Evolutionary conservation across 2,329 filamentous ascomycete genomes (phyloP).

Genomic region (Penicillium sp.): DNA sequence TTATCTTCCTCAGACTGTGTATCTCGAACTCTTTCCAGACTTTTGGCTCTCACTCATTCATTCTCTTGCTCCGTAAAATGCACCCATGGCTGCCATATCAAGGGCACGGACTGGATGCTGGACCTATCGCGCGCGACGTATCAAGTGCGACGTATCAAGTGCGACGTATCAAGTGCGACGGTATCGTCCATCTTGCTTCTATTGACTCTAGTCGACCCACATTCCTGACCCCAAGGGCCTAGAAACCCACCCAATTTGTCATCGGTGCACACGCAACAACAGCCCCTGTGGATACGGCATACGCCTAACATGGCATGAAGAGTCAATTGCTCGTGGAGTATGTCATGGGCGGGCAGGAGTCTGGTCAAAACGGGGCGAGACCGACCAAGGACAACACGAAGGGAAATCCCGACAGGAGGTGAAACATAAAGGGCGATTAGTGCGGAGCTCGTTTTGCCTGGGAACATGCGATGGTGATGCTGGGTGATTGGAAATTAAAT

Average conservation of each 20-base stretch:
- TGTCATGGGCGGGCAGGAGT: constrained; percentile 36
- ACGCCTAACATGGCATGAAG: constrained; percentile 35
- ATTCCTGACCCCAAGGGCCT: not conserved
- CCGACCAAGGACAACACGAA: constrained; percentile 7
- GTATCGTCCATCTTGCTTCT: constrained; percentile 15
- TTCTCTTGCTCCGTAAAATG: not conserved
- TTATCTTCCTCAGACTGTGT: constrained; percentile 10
- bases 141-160: constrained; percentile 35
- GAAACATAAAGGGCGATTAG: not conserved
- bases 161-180: constrained; percentile 34
- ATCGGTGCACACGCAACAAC: constrained; percentile 27
- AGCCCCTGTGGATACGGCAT: constrained; percentile 30
- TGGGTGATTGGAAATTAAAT: constrained; percentile 37
- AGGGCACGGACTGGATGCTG: constrained; percentile 32
- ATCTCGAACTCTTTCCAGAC: not conserved
- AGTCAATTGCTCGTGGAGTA: constrained; percentile 34
- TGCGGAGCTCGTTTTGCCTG: constrained; percentile 29
- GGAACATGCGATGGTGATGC: constrained; percentile 34
- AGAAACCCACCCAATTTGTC: constrained; percentile 31
- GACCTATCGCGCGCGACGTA: constrained; percentile 30
- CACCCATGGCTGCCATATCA: constrained; percentile 23
- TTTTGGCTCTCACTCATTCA: not conserved
- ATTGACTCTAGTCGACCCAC: not conserved
- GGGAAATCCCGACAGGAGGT: constrained; percentile 2
- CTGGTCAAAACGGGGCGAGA: constrained; percentile 31